Evolutionary conservation across 1,284 basidiomycete species (phyloP).

Genomic region (Cystobasidium sp.): DNA sequence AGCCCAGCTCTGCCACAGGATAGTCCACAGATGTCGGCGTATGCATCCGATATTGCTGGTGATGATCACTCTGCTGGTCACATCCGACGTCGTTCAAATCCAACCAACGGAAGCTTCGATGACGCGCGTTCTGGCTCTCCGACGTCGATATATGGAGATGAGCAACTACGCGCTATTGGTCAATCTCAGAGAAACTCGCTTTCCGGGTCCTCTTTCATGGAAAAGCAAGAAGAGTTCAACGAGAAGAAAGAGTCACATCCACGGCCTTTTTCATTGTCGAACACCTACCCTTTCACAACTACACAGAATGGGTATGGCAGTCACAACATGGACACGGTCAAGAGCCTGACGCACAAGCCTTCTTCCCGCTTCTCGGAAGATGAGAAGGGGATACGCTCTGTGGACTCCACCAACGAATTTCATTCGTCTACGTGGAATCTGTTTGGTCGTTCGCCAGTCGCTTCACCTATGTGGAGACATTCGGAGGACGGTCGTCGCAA

Average conservation of each 20-base stretch:
- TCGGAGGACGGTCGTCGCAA: constrained; percentile 25
- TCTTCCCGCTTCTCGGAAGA: constrained; percentile 43
- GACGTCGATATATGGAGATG: constrained; percentile 2
- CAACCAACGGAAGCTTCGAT: constrained; percentile 10
- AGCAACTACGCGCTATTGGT: constrained; percentile 2
- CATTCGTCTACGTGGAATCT: constrained; percentile 42
- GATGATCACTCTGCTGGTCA: constrained; percentile 20
- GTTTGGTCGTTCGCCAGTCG: constrained; percentile 36
- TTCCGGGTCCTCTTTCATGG: constrained; percentile 14
- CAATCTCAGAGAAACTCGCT: constrained; percentile 19
- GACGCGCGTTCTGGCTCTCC: background rate
- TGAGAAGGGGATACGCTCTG: constrained; percentile 38
- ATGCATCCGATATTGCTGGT: constrained; percentile 34
- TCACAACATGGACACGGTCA: constrained; percentile 1
- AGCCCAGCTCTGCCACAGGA: constrained; percentile 29
- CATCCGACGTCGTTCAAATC: constrained; percentile 32
- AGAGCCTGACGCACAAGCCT: constrained; percentile 31
- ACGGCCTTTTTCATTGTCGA: constrained; percentile 30
- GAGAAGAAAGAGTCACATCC: constrained; percentile 30
- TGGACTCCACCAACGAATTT: constrained; percentile 36
- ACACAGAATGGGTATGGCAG: constrained; percentile 26
- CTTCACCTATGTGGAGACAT: constrained; percentile 25
- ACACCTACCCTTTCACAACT: constrained; percentile 39
- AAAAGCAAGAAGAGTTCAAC: constrained; percentile 19
- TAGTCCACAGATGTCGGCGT: constrained; percentile 29